Conservation (phyloP, 192 early-diverging fungal genomes). For the Glomus cerebriforme region DNA sequence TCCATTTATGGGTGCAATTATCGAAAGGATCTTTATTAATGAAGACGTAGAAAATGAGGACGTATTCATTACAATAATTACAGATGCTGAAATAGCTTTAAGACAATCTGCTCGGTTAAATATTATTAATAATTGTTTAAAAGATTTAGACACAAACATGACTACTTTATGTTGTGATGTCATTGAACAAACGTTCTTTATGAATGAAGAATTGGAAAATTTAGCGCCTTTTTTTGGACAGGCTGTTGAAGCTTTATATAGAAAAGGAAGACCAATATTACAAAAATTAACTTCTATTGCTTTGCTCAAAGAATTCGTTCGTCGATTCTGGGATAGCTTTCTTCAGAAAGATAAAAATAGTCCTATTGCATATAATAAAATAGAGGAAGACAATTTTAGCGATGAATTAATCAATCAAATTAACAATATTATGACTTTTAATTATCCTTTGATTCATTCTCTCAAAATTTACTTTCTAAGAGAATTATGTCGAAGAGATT, state of each 20-base stretch:
- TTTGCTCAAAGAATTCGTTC: slow-evolving; percentile 31
- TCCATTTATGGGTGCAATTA: slow-evolving; percentile 5
- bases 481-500: not conserved
- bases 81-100: not conserved
- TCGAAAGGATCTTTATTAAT: not conserved
- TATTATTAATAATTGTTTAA: no score
- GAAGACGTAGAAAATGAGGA: not conserved
- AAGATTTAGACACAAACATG: no score
- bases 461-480: slow-evolving; percentile 28
- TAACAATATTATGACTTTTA: not conserved
- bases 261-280: no score
- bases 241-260: no score
- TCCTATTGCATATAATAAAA: slow-evolving; percentile 3
- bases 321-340: no score
- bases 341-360: no score
- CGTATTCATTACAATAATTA: not conserved
- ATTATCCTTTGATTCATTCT: slow-evolving; percentile 19
- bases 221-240: no score
- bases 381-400: not conserved
- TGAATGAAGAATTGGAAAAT: no score
- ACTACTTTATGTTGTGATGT: no score
- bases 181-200: no score
- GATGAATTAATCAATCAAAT: not conserved
- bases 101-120: not conserved
- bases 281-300: slow-evolving; percentile 25